phyloP scores from a whole-genome alignment of 441 rosid genomes.

The Euphorbia schlechtendalii region DNA sequence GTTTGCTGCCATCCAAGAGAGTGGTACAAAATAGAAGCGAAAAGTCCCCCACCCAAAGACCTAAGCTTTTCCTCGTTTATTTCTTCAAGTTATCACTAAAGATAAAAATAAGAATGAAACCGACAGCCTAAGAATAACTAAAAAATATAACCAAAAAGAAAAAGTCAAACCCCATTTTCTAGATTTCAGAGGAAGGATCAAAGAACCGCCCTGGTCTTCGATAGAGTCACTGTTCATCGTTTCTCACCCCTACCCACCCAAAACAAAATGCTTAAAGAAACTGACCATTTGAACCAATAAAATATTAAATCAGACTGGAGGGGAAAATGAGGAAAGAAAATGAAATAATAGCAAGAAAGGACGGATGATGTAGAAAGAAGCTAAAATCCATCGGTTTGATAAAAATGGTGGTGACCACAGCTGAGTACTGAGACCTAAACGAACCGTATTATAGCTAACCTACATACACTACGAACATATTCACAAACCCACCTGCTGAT shows the following conservation, averaged over 20 bases:
- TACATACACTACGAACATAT: conserved; percentile 7
- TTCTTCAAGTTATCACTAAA: conserved; percentile 15
- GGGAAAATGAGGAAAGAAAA: not conserved
- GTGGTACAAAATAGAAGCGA: conserved; percentile 15
- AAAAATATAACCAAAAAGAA: not conserved
- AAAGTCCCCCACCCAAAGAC: conserved; percentile 26
- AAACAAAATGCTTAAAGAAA: not conserved
- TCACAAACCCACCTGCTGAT: conserved; percentile 64
- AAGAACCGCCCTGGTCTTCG: not conserved
- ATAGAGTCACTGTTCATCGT: conserved; percentile 1
- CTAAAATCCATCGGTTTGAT: conserved; percentile 15
- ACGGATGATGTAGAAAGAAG: not conserved
- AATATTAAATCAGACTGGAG: not conserved
- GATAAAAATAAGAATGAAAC: not conserved
- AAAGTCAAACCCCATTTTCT: conserved; percentile 10
- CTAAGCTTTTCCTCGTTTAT: conserved; percentile 14
- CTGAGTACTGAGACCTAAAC: conserved; percentile 43
- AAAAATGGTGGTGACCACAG: conserved; percentile 49
- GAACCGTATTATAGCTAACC: conserved; percentile 35
- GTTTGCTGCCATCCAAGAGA: conserved; percentile 23
- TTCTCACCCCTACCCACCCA: not conserved
- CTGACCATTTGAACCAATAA: not conserved
- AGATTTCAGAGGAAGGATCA: not conserved
- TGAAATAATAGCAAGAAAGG: not conserved
- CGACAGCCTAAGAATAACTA: not conserved